Base-by-base conservation (phyloP, 129 eudicot species). In the Arctium lappa region DNA sequence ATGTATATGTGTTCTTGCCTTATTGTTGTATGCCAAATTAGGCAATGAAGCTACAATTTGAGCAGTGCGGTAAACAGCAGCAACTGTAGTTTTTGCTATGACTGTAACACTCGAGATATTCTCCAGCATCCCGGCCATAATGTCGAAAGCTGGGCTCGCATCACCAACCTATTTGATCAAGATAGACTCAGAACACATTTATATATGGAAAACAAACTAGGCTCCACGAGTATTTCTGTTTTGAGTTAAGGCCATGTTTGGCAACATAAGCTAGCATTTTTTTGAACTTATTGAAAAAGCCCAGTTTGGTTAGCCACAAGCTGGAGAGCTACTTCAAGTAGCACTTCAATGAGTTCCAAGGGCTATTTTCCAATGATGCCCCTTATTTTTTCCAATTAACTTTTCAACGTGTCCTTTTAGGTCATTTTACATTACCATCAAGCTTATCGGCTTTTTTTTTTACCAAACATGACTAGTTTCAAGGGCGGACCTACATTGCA, bases 121-220 rank as follows among this genome's bases (percentile, higher is more conserved):
- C 69, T 96, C 99, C 75, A 96, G 74, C 92, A 92, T 96, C 73
- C 87, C 91, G 48, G 99, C 98, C 98, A 96, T 96, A 79, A 90
- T 92, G 73, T 96, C 99, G 84, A 91, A 97, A 53, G 92, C 85
- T 8, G 90, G 94, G 74, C 99, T 94, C 31, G 98, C 95, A 84
- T 93, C 98, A 80, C 99, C 99, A 75, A 96, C 94, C 99, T 95
- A 93, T 83, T 86, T 84, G 36, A 85, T 81, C 84, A 83, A 62
- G 30, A 70, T 38, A 70, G 63, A 74, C 82, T 79, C 65, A 81
- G 12, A 31, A 40, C 56, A 50, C 22, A n/a, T 30, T 69, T 29
- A 63, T 36, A 60, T 68, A 39, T 31, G 15, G 16, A 60, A 75
- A 68, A 0, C 10, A 76, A 66, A 82, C 69, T 46, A 7, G 50